These are phyloP conservation scores for Cymodocea nodosa DNA, from an alignment of 116 monocot species.

Conservation along the genomic window DNA sequence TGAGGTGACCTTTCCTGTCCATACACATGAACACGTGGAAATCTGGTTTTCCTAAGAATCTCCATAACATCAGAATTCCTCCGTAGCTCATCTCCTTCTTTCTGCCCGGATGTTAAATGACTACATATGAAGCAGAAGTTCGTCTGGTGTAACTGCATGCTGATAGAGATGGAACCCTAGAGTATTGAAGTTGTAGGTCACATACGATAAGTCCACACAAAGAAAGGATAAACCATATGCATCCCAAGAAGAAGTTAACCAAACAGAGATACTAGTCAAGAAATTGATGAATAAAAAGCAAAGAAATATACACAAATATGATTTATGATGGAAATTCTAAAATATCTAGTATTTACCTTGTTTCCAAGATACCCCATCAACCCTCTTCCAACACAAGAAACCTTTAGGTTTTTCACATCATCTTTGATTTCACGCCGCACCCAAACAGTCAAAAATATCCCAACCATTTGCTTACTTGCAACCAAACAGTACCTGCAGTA, in stretches of 20 bases:
- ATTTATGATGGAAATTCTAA: not conserved
- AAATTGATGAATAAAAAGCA: not conserved
- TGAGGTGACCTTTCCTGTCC: conserved; percentile 52
- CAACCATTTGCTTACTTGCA: conserved; percentile 88
- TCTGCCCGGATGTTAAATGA: conserved; percentile 72
- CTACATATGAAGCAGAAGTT: conserved; percentile 78
- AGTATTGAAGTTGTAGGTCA: conserved; percentile 8
- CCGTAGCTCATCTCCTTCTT: conserved; percentile 67
- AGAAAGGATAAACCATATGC: too few species aligned
- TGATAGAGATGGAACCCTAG: conserved; percentile 75
- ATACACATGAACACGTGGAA: conserved; percentile 40
- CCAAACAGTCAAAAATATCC: conserved; percentile 73
- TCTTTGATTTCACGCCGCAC: conserved; percentile 62
- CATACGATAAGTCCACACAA: not conserved
- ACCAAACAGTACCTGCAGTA: conserved; percentile 49
- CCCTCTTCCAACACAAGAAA: conserved; percentile 75
- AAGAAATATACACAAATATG: not conserved
- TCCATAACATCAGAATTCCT: conserved; percentile 73
- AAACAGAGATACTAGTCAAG: not conserved
- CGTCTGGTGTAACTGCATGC: conserved; percentile 77
- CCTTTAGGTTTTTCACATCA: conserved; percentile 57
- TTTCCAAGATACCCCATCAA: conserved; percentile 89
- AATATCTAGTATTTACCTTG: conserved; percentile 43
- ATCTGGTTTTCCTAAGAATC: conserved; percentile 68
- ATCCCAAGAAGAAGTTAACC: not conserved